Base-by-base conservation (phyloP, 2,329 filamentous ascomycete genomes). In the Nothophoma quercina region DNA sequence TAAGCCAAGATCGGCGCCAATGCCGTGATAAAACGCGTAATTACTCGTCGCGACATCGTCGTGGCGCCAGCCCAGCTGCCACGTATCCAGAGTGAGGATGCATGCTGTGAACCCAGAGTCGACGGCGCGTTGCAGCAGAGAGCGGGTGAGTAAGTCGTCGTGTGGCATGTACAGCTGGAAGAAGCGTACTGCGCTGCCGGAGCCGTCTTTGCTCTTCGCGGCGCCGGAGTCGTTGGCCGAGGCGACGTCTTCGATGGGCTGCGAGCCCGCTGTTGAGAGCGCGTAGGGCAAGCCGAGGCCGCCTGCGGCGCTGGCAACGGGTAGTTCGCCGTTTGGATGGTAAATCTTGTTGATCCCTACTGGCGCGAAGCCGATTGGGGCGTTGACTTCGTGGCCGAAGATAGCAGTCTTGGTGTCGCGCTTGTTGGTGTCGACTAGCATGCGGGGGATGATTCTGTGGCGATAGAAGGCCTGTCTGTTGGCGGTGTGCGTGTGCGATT, bases 261-360 rank as follows among this genome's bases (percentile, higher is more conserved):
- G 78, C 32, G 76, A 81, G 0, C 82, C 83, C 0, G 85, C 85
- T 0, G 85, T 86, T 19, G 78, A 82, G 21, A 88, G 75, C 51
- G 79, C 83, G 66, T 87, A 87, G 1, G 83, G 81, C 1, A 88
- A 68, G 18, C 82, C 81, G 2, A 87, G 71, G 58, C 86, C 83
- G n/a, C 78, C 78, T 0, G 85, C 85, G 0, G 85, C 83, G 50
- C 79, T 81, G 8, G 85, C 84, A 1, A 87, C 84, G 0, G 83
- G 79, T 0, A 85, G 65, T 64, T 88, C 86, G 30, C 82, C 85
- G 0, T 72, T 65, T 0, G 79, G 77, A 60, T 88, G 79, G 72
- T 87, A 88, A 60, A 88, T 88, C 56, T 83, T 82, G 74, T 88
- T 87, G 60, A 88, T 87, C 4, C 85, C 85, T 22, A 88, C 81